Evolutionary conservation across 2,329 filamentous ascomycete genomes (phyloP).

Genomic region (Cyclaneusma minus): DNA sequence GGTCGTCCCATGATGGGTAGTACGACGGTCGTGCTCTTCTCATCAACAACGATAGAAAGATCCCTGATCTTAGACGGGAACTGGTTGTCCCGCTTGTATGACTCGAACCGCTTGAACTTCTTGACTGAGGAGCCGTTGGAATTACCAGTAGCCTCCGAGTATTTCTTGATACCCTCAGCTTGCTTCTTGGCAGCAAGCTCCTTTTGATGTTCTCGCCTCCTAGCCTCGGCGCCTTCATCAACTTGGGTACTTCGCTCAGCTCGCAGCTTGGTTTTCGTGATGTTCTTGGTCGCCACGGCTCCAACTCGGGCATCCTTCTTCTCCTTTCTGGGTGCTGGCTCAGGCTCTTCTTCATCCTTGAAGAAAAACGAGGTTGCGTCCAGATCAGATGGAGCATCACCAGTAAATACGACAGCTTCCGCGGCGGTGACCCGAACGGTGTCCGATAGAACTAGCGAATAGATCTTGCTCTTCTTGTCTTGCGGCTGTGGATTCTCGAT

Average conservation of each 20-base stretch:
- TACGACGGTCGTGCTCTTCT: slow-evolving; percentile 79
- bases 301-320: slow-evolving; percentile 73
- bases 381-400: slow-evolving; percentile 77
- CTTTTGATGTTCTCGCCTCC: slow-evolving; percentile 82
- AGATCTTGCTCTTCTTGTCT: slow-evolving; percentile 77
- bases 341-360: slow-evolving; percentile 83
- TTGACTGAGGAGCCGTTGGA: slow-evolving; percentile 87
- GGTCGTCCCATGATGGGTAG: slow-evolving; percentile 95
- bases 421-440: slow-evolving; percentile 72
- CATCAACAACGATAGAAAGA: slow-evolving; percentile 77
- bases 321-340: slow-evolving; percentile 77
- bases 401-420: slow-evolving; percentile 84
- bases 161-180: slow-evolving; percentile 70
- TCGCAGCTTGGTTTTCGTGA: slow-evolving; percentile 82
- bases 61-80: slow-evolving; percentile 72
- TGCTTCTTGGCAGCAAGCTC: slow-evolving; percentile 80
- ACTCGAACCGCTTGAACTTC: slow-evolving; percentile 98
- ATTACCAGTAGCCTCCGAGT: slow-evolving; percentile 69
- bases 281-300: slow-evolving; percentile 85
- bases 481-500: slow-evolving; percentile 76
- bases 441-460: slow-evolving; percentile 82
- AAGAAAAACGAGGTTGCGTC: slow-evolving; percentile 98
- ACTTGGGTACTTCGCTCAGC: slow-evolving; percentile 79
- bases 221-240: slow-evolving; percentile 79
- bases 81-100: slow-evolving; percentile 95